Base-by-base conservation (phyloP, 2,329 filamentous ascomycete genomes). In the Ilyonectria mors-panacis region DNA sequence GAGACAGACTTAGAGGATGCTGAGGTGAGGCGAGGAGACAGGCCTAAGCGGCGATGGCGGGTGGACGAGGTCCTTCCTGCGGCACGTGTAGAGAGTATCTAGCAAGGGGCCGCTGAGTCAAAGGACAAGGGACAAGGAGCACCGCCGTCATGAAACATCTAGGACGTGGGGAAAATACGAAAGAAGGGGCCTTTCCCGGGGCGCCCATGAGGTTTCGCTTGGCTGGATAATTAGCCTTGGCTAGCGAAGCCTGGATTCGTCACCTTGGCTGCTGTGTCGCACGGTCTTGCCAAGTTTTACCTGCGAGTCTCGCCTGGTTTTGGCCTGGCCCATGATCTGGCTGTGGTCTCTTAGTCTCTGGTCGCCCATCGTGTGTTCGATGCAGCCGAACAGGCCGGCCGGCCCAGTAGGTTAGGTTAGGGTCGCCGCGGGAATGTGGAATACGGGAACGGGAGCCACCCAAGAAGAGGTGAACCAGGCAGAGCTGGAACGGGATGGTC, bases 111-210 rank as follows among this genome's bases (percentile, higher is more conserved):
- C 54, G 26, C 51, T 57, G 47, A 51, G 39, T 55, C 15, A 17
- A 42, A 42, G 37, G 37, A 39, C 13, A 45, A 44, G 58, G 58
- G 51, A 65, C 67, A 68, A 67, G 72, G 69, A 68, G 63, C 44
- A 51, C 65, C 67, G 60, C 57, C 67, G 42, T 68, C 59, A 72
- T 75, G 73, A 75, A 75, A 75, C 73, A 75, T 75, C 45, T 67
- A 62, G 48, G 70, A 73, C 71, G 67, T 75, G 73, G 73, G 73
- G 73, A 75, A 75, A 73, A 75, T 75, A 75, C 71, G 73, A 74
- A 73, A 72, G 63, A 65, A 73, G 68, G 63, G 70, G 63, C 51
- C 42, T 26, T 28, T 48, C 21, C 35, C 54, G 51, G 61, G 39
- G 33, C 26, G 53, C 10, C 59, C 59, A 44, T 59, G 47, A 39